phyloP scores from a whole-genome alignment of 176 grass and related monocot genomes.

The Zea luxurians region DNA sequence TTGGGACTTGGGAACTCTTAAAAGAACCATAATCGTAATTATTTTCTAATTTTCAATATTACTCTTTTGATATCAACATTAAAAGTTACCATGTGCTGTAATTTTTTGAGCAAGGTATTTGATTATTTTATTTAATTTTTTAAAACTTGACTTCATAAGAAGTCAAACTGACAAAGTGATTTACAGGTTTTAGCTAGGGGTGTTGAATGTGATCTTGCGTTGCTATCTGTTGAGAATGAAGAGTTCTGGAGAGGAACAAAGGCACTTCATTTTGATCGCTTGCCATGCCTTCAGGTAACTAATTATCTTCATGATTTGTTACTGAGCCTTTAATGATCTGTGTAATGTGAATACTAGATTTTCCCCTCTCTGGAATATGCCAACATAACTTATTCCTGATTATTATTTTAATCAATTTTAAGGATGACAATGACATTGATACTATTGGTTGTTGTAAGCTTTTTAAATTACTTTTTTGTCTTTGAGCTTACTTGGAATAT shows the following conservation, averaged over 20 bases:
- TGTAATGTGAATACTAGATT: too few species aligned
- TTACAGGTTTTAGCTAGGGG: constrained; percentile 94
- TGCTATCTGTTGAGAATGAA: constrained; percentile 92
- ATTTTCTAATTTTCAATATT: constrained; percentile 11
- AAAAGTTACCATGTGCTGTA: neutral
- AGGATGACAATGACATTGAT: too few species aligned
- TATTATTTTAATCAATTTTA: too few species aligned
- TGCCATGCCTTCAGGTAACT: too few species aligned
- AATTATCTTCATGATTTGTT: too few species aligned
- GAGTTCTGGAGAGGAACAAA: constrained; percentile 92
- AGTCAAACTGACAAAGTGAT: constrained; percentile 44
- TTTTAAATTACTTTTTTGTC: too few species aligned
- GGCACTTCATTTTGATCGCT: constrained; percentile 75
- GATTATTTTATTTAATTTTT: constrained; percentile 10
- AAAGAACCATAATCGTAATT: too few species aligned
- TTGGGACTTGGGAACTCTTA: constrained; percentile 8
- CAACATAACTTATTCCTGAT: too few species aligned
- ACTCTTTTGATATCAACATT: neutral
- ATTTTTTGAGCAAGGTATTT: neutral
- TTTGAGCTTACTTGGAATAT: too few species aligned
- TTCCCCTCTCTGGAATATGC: neutral
- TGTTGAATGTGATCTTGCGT: constrained; percentile 90
- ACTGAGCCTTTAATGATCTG: constrained; percentile 9
- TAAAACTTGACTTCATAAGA: constrained; percentile 26
- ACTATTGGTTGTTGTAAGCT: too few species aligned